Conservation (phyloP, 768 basidiomycete genomes). For the Mycena rosella region DNA sequence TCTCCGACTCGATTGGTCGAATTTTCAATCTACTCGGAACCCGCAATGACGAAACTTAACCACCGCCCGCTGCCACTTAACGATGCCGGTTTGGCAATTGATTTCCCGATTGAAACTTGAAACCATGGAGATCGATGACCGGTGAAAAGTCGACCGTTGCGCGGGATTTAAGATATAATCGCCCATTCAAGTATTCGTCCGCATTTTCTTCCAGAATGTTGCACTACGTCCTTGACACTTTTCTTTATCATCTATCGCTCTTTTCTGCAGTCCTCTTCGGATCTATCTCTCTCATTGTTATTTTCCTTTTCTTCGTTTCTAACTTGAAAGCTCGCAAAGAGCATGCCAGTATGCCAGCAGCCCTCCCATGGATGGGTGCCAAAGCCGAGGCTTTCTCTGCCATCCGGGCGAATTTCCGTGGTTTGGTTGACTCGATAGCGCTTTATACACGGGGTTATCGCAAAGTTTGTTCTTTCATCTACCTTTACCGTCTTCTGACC, state of each 20-base stretch:
- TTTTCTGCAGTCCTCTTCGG: not conserved
- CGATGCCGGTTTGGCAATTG: no score
- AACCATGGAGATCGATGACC: no score
- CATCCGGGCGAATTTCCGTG: constrained; percentile 29
- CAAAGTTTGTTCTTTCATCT: not conserved
- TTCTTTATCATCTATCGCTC: constrained; percentile 13
- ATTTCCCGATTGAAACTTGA: no score
- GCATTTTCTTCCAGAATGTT: constrained; percentile 3
- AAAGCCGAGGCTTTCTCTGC: constrained; percentile 12
- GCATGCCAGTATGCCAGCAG: constrained; percentile 22
- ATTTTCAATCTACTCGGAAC: no score
- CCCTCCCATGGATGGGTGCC: constrained; percentile 26
- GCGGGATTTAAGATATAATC: no score
- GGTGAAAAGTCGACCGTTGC: no score
- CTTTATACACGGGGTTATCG: constrained; percentile 30
- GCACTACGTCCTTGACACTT: constrained; percentile 2
- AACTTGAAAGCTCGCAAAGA: constrained; percentile 30
- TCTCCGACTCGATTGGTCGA: no score
- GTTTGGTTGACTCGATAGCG: constrained; percentile 15
- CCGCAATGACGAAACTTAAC: no score
- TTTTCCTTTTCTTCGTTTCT: constrained; percentile 34
- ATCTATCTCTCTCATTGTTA: constrained; percentile 11
- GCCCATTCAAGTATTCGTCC: not conserved
- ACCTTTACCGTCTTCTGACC: not conserved
- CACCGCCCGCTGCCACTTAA: no score